phyloP scores from a whole-genome alignment of 306 rosid species.

The Quercus mongolica region DNA sequence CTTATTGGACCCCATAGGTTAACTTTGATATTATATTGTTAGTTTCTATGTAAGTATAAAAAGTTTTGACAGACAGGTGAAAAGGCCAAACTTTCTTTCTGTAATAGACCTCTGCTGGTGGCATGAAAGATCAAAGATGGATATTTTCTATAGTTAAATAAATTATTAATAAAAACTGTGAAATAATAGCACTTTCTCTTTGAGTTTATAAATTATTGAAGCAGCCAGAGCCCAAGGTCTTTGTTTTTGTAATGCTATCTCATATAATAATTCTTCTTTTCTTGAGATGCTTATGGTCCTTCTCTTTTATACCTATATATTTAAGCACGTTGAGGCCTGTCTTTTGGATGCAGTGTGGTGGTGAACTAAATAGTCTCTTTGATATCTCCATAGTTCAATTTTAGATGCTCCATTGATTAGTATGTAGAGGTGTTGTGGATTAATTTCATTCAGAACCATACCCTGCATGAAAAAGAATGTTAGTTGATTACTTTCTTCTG shows the following conservation, averaged over 20 bases:
- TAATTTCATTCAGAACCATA: slow-evolving; percentile 9
- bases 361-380: background rate
- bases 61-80: background rate
- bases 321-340: background rate
- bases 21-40: background rate
- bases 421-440: slow-evolving; percentile 4
- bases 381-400: background rate
- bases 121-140: background rate
- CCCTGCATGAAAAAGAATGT: slow-evolving; percentile 8
- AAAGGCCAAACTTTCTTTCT: background rate
- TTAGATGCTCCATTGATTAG: background rate
- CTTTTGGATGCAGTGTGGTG: background rate
- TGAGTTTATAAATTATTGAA: background rate
- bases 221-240: background rate
- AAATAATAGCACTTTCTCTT: background rate
- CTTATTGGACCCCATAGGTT: background rate
- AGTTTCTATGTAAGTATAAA: background rate
- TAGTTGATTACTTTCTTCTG: background rate
- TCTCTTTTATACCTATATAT: background rate
- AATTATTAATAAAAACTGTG: background rate
- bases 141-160: background rate
- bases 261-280: background rate
- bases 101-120: background rate
- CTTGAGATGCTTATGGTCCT: background rate
- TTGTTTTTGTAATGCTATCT: background rate